phyloP scores from a whole-genome alignment of 495 filamentous ascomycete genomes.

The Geoglossum glabrum region DNA sequence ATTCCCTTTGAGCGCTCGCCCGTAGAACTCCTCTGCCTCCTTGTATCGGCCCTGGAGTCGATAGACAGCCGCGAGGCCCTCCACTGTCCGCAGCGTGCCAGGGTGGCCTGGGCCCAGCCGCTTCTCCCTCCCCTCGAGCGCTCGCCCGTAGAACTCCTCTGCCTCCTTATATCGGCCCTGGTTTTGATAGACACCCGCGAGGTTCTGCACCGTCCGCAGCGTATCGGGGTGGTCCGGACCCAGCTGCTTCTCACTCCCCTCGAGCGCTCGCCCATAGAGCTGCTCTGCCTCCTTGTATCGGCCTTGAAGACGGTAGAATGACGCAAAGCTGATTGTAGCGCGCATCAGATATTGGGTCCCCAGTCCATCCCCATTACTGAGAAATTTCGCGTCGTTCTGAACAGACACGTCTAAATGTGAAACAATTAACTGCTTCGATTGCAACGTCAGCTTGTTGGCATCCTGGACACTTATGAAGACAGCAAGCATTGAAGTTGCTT shows the following conservation, averaged over 20 bases:
- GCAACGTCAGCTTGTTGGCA: not conserved
- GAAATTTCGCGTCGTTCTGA: not conserved
- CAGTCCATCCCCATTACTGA: not conserved
- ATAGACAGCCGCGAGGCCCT: not conserved
- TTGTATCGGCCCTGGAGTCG: not conserved
- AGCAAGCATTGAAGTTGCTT: not conserved
- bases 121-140: not conserved
- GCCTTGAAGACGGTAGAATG: not conserved
- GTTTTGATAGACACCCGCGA: not conserved
- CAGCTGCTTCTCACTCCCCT: not conserved
- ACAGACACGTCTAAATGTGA: not conserved
- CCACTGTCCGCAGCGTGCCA: not conserved
- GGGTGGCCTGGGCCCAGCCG: not conserved
- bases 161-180: not conserved
- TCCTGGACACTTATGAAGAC: not conserved
- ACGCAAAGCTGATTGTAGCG: not conserved
- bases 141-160: not conserved
- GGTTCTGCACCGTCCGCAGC: not conserved
- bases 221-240: not conserved
- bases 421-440: not conserved
- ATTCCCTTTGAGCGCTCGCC: not conserved
- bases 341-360: not conserved
- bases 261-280: not conserved
- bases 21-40: not conserved
- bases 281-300: not conserved